A percentile compares a stretch with the other conserved stretches of the same genome.
These are phyloP conservation scores for Prunus kanzakura DNA, from an alignment of 306 rosid genomes.

Conservation along the genomic window DNA sequence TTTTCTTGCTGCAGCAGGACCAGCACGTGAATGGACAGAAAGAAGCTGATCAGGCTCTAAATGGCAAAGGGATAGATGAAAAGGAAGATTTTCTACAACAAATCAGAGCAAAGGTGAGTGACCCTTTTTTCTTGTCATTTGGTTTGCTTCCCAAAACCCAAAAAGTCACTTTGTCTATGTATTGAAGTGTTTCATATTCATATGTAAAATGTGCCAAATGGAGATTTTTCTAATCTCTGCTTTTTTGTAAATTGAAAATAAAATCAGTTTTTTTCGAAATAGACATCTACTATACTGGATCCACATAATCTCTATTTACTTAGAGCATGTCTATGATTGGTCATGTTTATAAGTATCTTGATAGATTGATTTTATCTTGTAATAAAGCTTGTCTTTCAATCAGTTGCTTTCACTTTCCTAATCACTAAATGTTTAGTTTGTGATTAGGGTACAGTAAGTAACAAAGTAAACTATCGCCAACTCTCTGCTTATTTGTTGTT, in stretches of 20 bases:
- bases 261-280: neutral
- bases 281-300: neutral
- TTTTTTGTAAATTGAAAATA: neutral
- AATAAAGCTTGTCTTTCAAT: neutral
- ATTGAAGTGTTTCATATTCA: neutral
- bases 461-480: constrained; percentile 12
- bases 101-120: constrained; percentile 71
- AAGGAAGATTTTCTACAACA: constrained; percentile 81
- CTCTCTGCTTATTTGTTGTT: constrained; percentile 7
- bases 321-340: neutral
- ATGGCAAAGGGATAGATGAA: constrained; percentile 48
- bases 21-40: constrained; percentile 36
- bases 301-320: neutral
- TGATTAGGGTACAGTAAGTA: neutral
- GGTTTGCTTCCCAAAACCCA: neutral
- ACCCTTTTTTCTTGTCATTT: constrained; percentile 9
- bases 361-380: neutral
- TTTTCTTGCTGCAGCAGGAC: constrained; percentile 32
- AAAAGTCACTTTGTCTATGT: neutral
- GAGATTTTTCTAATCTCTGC: neutral
- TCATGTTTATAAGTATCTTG: neutral
- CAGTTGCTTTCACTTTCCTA: neutral
- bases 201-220: neutral
- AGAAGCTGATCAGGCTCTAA: constrained; percentile 41
- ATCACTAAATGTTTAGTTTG: neutral